Base-by-base conservation (phyloP, 2,329 filamentous ascomycete species). In the Fusarium acutatum region DNA sequence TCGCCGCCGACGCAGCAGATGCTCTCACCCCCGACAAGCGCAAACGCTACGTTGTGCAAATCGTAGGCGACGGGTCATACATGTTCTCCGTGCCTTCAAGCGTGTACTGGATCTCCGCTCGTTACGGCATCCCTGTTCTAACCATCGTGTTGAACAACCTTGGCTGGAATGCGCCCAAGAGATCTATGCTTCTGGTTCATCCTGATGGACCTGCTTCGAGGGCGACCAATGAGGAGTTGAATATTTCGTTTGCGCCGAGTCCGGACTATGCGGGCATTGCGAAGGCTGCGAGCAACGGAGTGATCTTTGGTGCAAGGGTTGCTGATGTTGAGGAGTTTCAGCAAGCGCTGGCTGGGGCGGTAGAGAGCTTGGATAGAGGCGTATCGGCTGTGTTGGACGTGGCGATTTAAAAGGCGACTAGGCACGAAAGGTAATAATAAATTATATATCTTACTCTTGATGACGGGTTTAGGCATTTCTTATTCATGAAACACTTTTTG, bases 61-160 rank as follows among this genome's bases (percentile, higher is more conserved):
- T 73, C 15, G 66, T 66, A 4, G 71, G 71, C 0, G 71, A 73
- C 15, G 71, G 71, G 0, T 73, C 66, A 5, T 73, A 61, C 14
- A 60, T 73, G 28, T 73, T 73, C n/a, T 61, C 61, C 14, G 66
- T 67, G 0, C 67, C 63, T 0, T 71, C 62, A 1, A 68, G 67
- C 6, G 71, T 73, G 1, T 73, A 71, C 38, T 73, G 71, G 71
- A 73, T 73, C 8, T 66, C 71, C 0, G 60, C 64, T 0, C 43
- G 63, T 0, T 73, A 73, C 17, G 28, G 54, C 0, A 73, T 67
- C 6, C 61, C 71, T 0, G 44, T 73, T 14, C 22, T 73, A 1
- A 71, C 67, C 1, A 53, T 73, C 0, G 60, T 73, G 1, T 37
- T 67, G 13, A 73, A 73, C 9, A 73, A 72, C 9, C 41, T 63